phyloP scores from a whole-genome alignment of 352 stramenopile species.

The Plasmopara viticola region DNA sequence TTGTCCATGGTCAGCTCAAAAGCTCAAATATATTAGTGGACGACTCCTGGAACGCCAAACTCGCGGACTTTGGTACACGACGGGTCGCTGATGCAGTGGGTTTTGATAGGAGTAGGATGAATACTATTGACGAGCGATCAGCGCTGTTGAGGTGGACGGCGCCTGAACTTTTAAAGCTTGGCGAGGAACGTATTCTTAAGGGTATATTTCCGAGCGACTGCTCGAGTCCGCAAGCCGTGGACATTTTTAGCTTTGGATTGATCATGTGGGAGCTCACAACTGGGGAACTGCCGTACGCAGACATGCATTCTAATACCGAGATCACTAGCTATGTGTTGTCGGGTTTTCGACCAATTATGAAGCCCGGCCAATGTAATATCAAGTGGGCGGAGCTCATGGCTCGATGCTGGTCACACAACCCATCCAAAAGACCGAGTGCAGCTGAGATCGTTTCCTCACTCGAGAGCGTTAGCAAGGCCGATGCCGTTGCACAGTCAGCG shows the following conservation, averaged over 20 bases:
- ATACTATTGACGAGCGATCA: slow-evolving; percentile 49
- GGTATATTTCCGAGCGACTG: slow-evolving; percentile 45
- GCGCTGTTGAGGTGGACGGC: slow-evolving; percentile 69
- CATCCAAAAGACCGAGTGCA: slow-evolving; percentile 56
- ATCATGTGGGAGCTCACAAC: slow-evolving; percentile 86
- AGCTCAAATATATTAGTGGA: slow-evolving; percentile 86
- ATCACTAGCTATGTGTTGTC: slow-evolving; percentile 72
- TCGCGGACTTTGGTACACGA: slow-evolving; percentile 81
- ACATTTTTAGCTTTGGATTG: slow-evolving; percentile 85
- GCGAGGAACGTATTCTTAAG: slow-evolving; percentile 65
- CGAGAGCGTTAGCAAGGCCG: slow-evolving; percentile 70
- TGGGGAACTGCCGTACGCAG: slow-evolving; percentile 66
- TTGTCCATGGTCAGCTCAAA: slow-evolving; percentile 84
- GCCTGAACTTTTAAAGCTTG: slow-evolving; percentile 72
- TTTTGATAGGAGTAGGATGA: slow-evolving; percentile 56
- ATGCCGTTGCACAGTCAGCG: slow-evolving; percentile 50
- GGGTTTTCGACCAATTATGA: slow-evolving; percentile 69
- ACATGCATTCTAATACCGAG: slow-evolving; percentile 63
- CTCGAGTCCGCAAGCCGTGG: slow-evolving; percentile 60
- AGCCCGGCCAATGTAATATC: slow-evolving; percentile 67
- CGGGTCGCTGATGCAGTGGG: slow-evolving; percentile 74
- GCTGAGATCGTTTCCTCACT: slow-evolving; percentile 78
- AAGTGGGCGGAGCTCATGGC: slow-evolving; percentile 83
- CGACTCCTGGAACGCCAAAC: slow-evolving; percentile 86
- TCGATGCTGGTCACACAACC: slow-evolving; percentile 78